phyloP scores from a whole-genome alignment of 768 basidiomycete species.

The Suillus bovinus region DNA sequence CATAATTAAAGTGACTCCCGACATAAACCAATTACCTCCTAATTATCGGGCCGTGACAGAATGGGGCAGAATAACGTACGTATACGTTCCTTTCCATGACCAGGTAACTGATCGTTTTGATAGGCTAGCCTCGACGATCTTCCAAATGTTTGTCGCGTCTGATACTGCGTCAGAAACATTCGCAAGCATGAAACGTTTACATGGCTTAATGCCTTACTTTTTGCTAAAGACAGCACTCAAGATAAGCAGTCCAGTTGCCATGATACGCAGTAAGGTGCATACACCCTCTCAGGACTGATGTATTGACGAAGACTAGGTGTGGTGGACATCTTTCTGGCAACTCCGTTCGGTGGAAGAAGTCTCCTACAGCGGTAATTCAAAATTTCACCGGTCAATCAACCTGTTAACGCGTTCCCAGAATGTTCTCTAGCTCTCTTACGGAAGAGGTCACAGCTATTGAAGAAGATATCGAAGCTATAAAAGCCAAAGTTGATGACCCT shows the following conservation, averaged over 20 bases:
- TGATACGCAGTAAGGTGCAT: constrained; percentile 76
- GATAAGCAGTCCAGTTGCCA: constrained; percentile 93
- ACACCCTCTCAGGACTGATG: constrained; percentile 6
- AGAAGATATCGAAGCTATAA: constrained; percentile 86
- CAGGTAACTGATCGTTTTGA: constrained; percentile 14
- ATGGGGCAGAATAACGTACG: constrained; percentile 97
- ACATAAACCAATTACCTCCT: constrained; percentile 72
- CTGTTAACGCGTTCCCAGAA: constrained; percentile 46
- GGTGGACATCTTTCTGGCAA: constrained; percentile 93
- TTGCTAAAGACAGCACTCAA: constrained; percentile 89
- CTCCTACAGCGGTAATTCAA: constrained; percentile 74
- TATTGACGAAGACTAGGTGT: constrained; percentile 42
- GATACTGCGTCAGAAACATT: constrained; percentile 92
- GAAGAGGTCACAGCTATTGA: constrained; percentile 87
- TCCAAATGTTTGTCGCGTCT: constrained; percentile 91
- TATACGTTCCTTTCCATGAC: constrained; percentile 17
- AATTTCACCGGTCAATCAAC: background rate
- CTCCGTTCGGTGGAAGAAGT: constrained; percentile 93
- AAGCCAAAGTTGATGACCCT: constrained; percentile 87
- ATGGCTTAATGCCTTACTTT: constrained; percentile 97
- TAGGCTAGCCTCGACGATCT: constrained; percentile 94
- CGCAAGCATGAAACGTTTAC: constrained; percentile 84
- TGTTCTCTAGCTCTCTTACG: constrained; percentile 91
- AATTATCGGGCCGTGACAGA: constrained; percentile 91
- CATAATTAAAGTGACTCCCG: constrained; percentile 78